Percentiles rank a stretch among this genome's conserved stretches.
phyloP scores from a whole-genome alignment of 2,329 filamentous ascomycete species.

The Tolypocladium capitatum region DNA sequence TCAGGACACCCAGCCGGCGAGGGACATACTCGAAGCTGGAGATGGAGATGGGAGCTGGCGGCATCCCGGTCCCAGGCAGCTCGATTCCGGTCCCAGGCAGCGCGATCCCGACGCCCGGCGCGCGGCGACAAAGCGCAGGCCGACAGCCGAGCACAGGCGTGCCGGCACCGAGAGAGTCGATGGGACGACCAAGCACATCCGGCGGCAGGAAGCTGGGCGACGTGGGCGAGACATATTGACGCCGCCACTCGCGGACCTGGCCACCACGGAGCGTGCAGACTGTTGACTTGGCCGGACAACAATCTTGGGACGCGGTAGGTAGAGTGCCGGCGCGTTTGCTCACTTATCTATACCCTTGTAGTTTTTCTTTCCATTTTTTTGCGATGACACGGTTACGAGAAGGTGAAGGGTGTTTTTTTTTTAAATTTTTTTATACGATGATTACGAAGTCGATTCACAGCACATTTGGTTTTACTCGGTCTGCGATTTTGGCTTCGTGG shows the following conservation, averaged over 20 bases:
- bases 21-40: conserved; percentile 39
- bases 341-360: conserved; percentile 1
- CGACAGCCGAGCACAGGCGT: conserved; percentile 28
- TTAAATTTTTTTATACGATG: no score
- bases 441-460: background rate
- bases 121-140: conserved; percentile 29
- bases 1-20: conserved; percentile 40
- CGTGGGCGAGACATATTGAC: conserved; percentile 41
- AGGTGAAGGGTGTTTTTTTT: background rate
- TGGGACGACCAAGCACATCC: conserved; percentile 17
- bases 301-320: background rate
- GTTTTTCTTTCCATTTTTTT: conserved; percentile 3
- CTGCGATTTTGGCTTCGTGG: background rate
- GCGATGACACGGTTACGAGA: background rate
- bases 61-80: conserved; percentile 28
- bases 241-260: background rate
- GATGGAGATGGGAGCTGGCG: conserved; percentile 22
- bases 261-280: background rate
- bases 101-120: conserved; percentile 31
- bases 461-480: background rate
- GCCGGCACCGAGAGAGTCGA: conserved; percentile 12
- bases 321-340: conserved; percentile 4
- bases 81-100: conserved; percentile 32
- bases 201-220: conserved; percentile 31
- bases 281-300: background rate